Evolutionary conservation across 805 yeast genomes (phyloP), one percentile per base, ranked within the genome.

Genomic region (Candida fluviatilis): DNA sequence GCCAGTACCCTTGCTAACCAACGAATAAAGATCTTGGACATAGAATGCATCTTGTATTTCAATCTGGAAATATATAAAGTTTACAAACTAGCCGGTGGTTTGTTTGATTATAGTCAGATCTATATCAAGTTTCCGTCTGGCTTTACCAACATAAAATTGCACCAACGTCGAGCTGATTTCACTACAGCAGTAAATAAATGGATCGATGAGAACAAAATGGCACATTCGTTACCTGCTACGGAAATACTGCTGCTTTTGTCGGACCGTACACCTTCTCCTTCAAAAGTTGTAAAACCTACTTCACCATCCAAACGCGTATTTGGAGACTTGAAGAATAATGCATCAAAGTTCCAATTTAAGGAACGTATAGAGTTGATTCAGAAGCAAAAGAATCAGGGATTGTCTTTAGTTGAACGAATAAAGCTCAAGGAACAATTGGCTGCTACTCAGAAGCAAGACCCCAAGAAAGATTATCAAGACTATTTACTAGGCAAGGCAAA

Each of bases 391-490:
- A 43, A 39, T 27, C 48, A 45, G 14, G 70, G 70, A 1, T 46
- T 63, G 4, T 53, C 64, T 3, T 47, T 66, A 4, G 48, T 67
- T 4, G 71, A 68, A 41, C 46, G 73, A 16, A 66, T 68, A 26
- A 56, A 50, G 34, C 47, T 61, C 15, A 67, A 67, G 44, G 73
- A 67, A 35, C 49, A 56, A 40, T 30, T 46, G 6, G 46, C 42
- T 10, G 50, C 48, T 8, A 50, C 54, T 19, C 27, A 37, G 14
- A 27, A 39, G 10, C 15, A 30, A 16, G 18, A 23, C 11, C 60
- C 65, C 0, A 52, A 55, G 30, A 39, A 41, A 18, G 50, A 49
- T 25, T 51, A 59, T 39, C 31, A 54, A 6, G 21, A 41, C 5
- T 55, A 50, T 40, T 45, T 67, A 11, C 31, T 41, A 16, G 55